Evolutionary conservation across 1,284 basidiomycete species (phyloP), one percentile per base, ranked within the genome.

Genomic region (Naganishia liquefaciens): DNA sequence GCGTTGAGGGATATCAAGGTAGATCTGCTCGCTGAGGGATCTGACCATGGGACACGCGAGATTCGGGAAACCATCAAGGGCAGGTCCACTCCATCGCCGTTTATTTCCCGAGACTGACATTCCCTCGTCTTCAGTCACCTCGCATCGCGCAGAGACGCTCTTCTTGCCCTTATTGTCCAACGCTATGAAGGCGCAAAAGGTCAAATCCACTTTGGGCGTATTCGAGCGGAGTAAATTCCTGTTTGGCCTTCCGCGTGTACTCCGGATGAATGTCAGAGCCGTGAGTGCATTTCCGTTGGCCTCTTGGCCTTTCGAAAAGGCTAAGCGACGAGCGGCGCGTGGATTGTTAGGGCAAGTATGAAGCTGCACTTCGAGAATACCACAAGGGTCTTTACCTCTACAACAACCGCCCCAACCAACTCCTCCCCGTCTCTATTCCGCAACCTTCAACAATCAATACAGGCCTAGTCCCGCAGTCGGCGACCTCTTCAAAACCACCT

Each of bases 161-260:
- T 99, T 96, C 77, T 84, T 97, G 2, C 96, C 96, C 0, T 91
- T 98, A 13, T 83, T 99, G 42, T 95, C 99, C 76, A 98, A 97
- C 71, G 88, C 93, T 4, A 88, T 92, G 63, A 99, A 98, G 75
- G 92, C 93, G 3, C 88, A 92, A 75, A 93, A 95, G 77, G 82
- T 99, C 10, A 87, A 93, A 28, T 91, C 89, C 0, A 98, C 96
- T 0, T 84, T 99, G 15, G 89, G 91, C 46, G 92, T 99, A 7
- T 98, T 99, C 71, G 95, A 99, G 71, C 86, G 93, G 53, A 94
- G 91, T 64, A 96, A 94, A 73, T 99, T 98, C 84, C 93, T 99
- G 77, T 99, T 99, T 84, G 98, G 97, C 74, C 83, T 99, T 23
- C 95, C 96, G 0, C 89, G 90, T 25, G 88, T 89, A 50, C 84